These are phyloP conservation scores for Exophiala alcalophila DNA, from an alignment of 2,329 filamentous ascomycete genomes.

Conservation along the genomic window DNA sequence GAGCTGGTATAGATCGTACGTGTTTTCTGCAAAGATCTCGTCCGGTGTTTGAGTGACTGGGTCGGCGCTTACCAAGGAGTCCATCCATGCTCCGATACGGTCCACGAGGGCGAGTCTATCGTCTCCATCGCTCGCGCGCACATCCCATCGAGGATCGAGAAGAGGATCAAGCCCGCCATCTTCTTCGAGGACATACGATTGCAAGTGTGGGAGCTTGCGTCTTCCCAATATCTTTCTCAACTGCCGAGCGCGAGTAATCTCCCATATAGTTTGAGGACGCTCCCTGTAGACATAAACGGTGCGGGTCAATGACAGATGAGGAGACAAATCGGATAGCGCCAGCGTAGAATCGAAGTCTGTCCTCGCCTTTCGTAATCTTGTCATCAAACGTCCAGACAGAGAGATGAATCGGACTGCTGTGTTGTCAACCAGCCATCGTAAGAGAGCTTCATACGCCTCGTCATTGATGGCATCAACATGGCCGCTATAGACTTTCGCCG, in stretches of 20 bases:
- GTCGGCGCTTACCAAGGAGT: conserved; percentile 6
- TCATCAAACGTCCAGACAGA: conserved; percentile 19
- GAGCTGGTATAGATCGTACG: conserved; percentile 5
- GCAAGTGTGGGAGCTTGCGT: conserved; percentile 5
- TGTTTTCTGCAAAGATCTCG: no score
- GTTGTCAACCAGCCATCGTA: conserved; percentile 20
- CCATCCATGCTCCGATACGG: conserved; percentile 7
- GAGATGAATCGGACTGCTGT: conserved; percentile 15
- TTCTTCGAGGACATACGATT: conserved; percentile 7
- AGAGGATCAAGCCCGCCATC: conserved; percentile 5
- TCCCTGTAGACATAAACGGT: conserved; percentile 14
- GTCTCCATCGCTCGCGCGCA: conserved; percentile 8
- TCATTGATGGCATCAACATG: conserved; percentile 21
- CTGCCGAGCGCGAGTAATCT: conserved; percentile 8
- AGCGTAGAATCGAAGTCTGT: neutral
- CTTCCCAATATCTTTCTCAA: conserved; percentile 3
- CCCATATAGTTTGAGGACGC: conserved; percentile 9
- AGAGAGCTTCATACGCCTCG: conserved; percentile 23
- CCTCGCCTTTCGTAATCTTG: conserved; percentile 16
- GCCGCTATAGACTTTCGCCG: conserved; percentile 15
- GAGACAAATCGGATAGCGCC: neutral
- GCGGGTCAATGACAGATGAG: conserved; percentile 3
- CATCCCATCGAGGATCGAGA: conserved; percentile 23
- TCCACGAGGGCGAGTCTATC: conserved; percentile 6
- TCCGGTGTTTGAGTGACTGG: neutral